Conservation (phyloP, 441 rosid species). For the Cnidoscolus chayamansa region DNA sequence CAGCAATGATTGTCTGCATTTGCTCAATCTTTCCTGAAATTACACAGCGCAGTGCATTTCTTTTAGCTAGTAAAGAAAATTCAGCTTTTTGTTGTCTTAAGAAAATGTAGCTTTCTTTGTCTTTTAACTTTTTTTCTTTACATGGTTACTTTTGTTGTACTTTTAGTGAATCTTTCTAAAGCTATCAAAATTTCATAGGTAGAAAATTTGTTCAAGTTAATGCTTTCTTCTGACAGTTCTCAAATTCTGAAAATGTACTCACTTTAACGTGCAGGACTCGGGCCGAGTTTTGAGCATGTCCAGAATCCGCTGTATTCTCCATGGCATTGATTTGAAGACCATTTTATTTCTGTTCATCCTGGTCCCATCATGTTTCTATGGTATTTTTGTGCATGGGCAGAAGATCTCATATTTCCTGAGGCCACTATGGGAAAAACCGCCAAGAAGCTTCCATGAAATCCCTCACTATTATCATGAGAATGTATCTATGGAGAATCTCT, state of each 20-base stretch:
- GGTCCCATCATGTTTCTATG: conserved; percentile 64
- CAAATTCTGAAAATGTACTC: conserved; percentile 8
- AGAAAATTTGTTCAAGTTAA: neutral
- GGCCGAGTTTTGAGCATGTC: conserved; percentile 61
- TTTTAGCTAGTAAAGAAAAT: neutral
- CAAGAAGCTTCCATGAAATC: conserved; percentile 70
- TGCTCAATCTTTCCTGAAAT: neutral
- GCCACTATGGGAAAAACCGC: conserved; percentile 91
- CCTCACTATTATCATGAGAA: conserved; percentile 85
- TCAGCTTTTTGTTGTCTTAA: no score
- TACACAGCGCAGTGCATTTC: neutral
- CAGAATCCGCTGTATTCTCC: conserved; percentile 72
- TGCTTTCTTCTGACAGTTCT: conserved; percentile 4
- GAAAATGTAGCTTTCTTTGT: neutral
- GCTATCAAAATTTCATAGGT: neutral
- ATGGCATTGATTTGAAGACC: conserved; percentile 61
- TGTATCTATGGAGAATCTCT: conserved; percentile 65
- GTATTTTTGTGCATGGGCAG: conserved; percentile 79
- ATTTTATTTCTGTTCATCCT: conserved; percentile 55
- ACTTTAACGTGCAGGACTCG: conserved; percentile 47
- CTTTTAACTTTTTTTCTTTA: neutral
- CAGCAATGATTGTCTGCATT: neutral
- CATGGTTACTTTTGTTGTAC: neutral
- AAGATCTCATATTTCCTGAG: conserved; percentile 81
- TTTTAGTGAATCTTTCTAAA: neutral